Evolutionary conservation across 23 red algal genomes (phyloP).

Genomic region (Chondrus crispus): DNA sequence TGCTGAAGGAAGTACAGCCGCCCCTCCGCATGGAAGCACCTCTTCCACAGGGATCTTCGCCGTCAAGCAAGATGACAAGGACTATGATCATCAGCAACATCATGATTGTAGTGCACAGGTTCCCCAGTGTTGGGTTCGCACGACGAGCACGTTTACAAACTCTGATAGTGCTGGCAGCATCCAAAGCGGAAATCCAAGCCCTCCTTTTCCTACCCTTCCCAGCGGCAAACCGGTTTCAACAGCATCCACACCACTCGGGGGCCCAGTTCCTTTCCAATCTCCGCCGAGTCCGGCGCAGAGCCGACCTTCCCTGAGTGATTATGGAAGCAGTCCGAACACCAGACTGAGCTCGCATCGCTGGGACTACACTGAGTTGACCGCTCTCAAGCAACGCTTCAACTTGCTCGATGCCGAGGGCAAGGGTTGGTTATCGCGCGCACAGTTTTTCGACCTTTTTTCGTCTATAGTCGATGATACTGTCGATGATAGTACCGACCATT

Average conservation of each 20-base stretch:
- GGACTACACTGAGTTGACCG: slow-evolving; percentile 41
- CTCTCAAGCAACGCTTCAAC: slow-evolving; percentile 57
- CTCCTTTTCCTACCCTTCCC: too few relatives aligned
- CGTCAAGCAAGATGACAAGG: too few relatives aligned
- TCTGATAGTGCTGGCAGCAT: background rate
- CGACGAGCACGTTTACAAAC: background rate
- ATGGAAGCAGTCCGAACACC: slow-evolving; percentile 29
- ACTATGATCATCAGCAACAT: too few relatives aligned
- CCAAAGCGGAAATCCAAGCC: too few relatives aligned
- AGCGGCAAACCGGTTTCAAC: too few relatives aligned
- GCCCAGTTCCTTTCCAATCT: too few relatives aligned
- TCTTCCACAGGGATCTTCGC: too few relatives aligned
- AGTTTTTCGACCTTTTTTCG: slow-evolving; percentile 57
- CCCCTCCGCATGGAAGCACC: too few relatives aligned
- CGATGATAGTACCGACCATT: slow-evolving; percentile 20
- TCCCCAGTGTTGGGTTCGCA: background rate
- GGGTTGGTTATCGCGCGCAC: slow-evolving; percentile 40
- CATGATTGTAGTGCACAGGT: too few relatives aligned
- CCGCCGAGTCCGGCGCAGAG: slow-evolving; percentile 32
- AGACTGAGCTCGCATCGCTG: background rate
- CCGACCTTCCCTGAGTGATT: slow-evolving; percentile 30
- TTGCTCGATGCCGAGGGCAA: slow-evolving; percentile 36
- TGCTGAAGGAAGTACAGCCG: too few relatives aligned
- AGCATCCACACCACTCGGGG: too few relatives aligned
- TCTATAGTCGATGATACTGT: slow-evolving; percentile 19